Evolutionary conservation across 176 grass and related monocot genomes (phyloP).

Genomic region (Oryza officinalis): DNA sequence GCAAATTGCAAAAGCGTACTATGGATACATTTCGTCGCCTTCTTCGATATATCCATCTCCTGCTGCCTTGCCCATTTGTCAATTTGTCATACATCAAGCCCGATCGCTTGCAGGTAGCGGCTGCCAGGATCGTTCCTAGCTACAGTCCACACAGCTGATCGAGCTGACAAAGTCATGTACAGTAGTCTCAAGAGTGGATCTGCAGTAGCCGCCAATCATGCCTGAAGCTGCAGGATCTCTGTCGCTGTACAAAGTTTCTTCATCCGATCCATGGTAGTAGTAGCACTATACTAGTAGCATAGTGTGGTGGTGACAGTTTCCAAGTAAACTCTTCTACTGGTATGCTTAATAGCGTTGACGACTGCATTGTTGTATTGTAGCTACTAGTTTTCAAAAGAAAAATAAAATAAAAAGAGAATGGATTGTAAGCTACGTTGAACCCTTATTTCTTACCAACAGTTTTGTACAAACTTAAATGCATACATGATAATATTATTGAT

Average conservation of each 20-base stretch:
- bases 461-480: no score
- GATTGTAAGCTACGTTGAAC: no score
- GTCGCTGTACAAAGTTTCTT: not conserved
- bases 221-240: not conserved
- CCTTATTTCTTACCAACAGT: no score
- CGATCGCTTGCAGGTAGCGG: not conserved
- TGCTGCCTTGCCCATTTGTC: not conserved
- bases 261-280: not conserved
- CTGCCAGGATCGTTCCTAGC: slow-evolving; percentile 6
- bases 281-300: not conserved
- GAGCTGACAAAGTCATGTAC: not conserved
- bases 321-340: no score
- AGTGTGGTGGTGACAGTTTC: not conserved
- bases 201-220: not conserved
- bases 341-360: no score
- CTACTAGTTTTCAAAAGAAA: no score
- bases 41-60: no score
- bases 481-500: no score
- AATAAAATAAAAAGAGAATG: no score
- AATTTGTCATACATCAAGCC: not conserved
- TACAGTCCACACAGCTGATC: no score
- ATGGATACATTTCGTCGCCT: no score
- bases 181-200: not conserved
- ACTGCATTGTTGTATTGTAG: no score
- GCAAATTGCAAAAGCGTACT: not conserved